Base-by-base conservation (phyloP, 371 early-diverging fungal genomes). In the Gilbertella persicaria region DNA sequence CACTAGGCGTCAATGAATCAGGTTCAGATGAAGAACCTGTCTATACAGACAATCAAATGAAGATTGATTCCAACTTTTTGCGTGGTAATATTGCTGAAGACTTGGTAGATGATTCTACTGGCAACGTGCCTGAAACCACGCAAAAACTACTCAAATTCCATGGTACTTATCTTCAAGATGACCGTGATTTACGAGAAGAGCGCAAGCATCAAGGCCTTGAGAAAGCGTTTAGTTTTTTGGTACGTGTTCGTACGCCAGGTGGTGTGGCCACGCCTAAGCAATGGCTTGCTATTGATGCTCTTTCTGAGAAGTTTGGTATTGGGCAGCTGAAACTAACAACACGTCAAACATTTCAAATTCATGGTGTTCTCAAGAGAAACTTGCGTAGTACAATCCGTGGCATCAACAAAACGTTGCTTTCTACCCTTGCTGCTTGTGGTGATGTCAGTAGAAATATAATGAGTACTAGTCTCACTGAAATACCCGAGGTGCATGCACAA, bases 391-490 rank as follows among this genome's bases (percentile, higher is more conserved):
- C 92, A 52, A 93, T 95, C 58, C 91, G 90, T 57, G 88, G 84
- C 49, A 93, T 96, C 79, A 96, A 96, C 79, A 83, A 86, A 47
- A 76, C 83, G 21, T 73, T 94, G 55, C 82, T 96, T 71, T 89
- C 91, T 72, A 94, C 95, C 19, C 79, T 96, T 37, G 96, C 96
- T 44, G 96, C 96, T 35, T 96, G 96, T 73, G 96, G 96, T 63
- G 96, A 96, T 78, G 96, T 96, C 57, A 96, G 95, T 79, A 87
- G 96, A 62, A 96, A 95, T 75, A 93, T 96, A 56, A 94, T 94
- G 82, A 88, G 89, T 62, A 88, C 87, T 55, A 88, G 93, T 50
- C 87, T 91, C 68, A 93, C 94, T 59, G 76, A 83, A 45, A 79
- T 83, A 53, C 84, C 91, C 30, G 82, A 87, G 45, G 67, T 95